Conservation (phyloP, 441 rosid species). For the Adansonia rubrostipa region DNA sequence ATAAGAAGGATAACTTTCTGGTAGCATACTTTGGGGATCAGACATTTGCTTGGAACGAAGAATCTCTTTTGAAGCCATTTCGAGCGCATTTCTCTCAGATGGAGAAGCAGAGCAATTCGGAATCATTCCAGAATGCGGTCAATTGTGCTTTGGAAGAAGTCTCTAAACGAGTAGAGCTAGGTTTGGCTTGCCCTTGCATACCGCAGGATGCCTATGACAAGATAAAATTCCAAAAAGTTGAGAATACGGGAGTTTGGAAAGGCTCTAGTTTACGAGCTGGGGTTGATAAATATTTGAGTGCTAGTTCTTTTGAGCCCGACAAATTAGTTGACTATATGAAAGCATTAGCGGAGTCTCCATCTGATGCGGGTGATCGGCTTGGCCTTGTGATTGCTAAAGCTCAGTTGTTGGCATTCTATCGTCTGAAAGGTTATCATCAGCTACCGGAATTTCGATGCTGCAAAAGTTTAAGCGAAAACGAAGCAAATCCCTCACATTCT, state of each 20-base stretch:
- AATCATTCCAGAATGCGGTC: constrained; percentile 51
- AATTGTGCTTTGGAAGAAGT: constrained; percentile 56
- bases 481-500: constrained; percentile 29
- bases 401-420: constrained; percentile 58
- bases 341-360: constrained; percentile 56
- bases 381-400: constrained; percentile 61
- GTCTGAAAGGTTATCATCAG: constrained; percentile 50
- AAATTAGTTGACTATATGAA: constrained; percentile 54
- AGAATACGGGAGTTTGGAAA: constrained; percentile 52
- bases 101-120: constrained; percentile 50
- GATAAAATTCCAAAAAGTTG: constrained; percentile 54
- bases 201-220: constrained; percentile 44
- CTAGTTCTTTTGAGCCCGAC: constrained; percentile 49
- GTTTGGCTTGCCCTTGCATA: constrained; percentile 49
- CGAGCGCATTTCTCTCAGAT: constrained; percentile 42
- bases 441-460: constrained; percentile 55
- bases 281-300: constrained; percentile 35
- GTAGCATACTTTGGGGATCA: constrained; percentile 59
- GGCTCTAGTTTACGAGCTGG: constrained; percentile 48
- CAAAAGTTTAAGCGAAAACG: constrained; percentile 43
- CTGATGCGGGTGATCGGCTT: constrained; percentile 51
- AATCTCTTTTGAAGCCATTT: constrained; percentile 46
- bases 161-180: constrained; percentile 44
- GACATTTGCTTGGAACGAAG: constrained; percentile 60
- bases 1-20: constrained; percentile 49